A percentile compares a stretch with the other conserved stretches of the same genome.
phyloP scores from a whole-genome alignment of 2,329 filamentous ascomycete genomes.

The Blumeriella jaapii region DNA sequence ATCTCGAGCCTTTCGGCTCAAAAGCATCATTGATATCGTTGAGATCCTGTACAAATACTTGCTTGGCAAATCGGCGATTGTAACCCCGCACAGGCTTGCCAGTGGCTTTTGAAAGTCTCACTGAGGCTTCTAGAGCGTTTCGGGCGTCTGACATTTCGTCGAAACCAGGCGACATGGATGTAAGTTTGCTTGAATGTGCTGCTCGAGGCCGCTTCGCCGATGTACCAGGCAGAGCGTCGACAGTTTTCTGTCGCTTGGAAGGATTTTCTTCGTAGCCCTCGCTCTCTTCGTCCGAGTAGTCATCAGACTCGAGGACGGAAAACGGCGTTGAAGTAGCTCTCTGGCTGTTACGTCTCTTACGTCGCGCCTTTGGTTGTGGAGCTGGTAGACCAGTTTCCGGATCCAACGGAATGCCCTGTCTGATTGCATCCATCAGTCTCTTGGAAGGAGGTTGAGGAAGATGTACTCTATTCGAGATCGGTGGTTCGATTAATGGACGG shows the following conservation, averaged over 20 bases:
- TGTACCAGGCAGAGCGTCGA: neutral
- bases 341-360: neutral
- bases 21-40: neutral
- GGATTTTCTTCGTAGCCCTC: neutral
- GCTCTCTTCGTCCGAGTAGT: neutral
- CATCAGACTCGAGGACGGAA: neutral
- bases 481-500: slow-evolving; percentile 21
- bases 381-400: slow-evolving; percentile 1
- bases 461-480: slow-evolving; percentile 11
- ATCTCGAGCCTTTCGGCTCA: neutral
- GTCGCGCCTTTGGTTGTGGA: neutral
- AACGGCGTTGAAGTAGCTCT: neutral
- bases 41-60: neutral
- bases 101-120: slow-evolving; percentile 5
- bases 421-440: slow-evolving; percentile 4
- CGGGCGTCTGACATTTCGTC: neutral
- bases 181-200: neutral
- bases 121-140: neutral
- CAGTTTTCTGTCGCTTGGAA: neutral
- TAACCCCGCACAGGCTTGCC: slow-evolving; percentile 4
- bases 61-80: slow-evolving; percentile 1
- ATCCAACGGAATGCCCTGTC: neutral
- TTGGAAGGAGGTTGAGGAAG: slow-evolving; percentile 16
- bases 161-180: neutral
- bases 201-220: neutral